Conservation (phyloP, 352 stramenopile species). For the Phytophthora pisi region DNA sequence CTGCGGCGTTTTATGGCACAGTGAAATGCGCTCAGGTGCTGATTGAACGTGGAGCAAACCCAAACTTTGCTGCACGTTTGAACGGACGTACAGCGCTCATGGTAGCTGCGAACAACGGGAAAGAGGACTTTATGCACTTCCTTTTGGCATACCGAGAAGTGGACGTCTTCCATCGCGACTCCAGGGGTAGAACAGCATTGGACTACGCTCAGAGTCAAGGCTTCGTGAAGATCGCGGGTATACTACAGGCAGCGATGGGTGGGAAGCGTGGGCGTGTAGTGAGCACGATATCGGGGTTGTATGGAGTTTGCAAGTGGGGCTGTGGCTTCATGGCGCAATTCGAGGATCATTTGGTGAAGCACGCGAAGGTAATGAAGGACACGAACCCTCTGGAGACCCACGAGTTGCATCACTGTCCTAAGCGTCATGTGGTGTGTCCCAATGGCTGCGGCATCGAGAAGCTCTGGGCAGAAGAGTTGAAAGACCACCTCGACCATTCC, state of each 20-base stretch:
- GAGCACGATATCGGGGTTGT: constrained; percentile 43
- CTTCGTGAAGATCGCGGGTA: constrained; percentile 36
- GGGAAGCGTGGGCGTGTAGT: constrained; percentile 47
- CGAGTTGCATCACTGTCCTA: constrained; percentile 50
- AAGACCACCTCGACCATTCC: constrained; percentile 35
- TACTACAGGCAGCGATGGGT: constrained; percentile 55
- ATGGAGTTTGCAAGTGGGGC: constrained; percentile 67
- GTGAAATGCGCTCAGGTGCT: constrained; percentile 58
- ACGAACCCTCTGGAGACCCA: constrained; percentile 52
- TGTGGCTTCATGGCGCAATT: constrained; percentile 58
- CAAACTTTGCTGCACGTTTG: constrained; percentile 46
- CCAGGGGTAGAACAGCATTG: constrained; percentile 45
- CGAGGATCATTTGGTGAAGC: constrained; percentile 34
- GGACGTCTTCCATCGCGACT: constrained; percentile 47
- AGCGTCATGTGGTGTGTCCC: constrained; percentile 58
- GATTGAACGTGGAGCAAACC: constrained; percentile 52
- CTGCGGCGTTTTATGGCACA: constrained; percentile 52
- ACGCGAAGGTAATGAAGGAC: constrained; percentile 33
- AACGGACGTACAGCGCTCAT: constrained; percentile 63
- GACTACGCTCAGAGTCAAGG: constrained; percentile 40
- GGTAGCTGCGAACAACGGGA: constrained; percentile 54
- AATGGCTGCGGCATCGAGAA: constrained; percentile 5
- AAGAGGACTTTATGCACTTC: constrained; percentile 59
- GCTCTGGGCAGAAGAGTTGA: constrained; percentile 60
- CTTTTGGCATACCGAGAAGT: constrained; percentile 45